Conservation (phyloP, 1,284 basidiomycete species). For the Takashimella tepidaria region DNA sequence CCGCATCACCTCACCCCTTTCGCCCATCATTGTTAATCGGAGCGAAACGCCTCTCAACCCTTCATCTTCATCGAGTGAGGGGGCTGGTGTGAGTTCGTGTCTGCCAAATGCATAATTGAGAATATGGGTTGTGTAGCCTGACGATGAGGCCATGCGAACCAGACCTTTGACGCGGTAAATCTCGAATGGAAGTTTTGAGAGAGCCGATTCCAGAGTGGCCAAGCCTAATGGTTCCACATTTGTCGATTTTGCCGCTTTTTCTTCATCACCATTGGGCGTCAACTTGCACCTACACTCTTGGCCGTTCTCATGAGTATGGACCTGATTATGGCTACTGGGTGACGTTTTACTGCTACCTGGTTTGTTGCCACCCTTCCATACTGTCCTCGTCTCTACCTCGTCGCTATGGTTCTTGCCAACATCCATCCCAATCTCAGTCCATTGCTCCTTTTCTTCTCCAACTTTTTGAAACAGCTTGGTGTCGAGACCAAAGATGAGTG, state of each 20-base stretch:
- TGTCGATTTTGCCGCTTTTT: neutral
- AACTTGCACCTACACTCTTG: conserved; percentile 7
- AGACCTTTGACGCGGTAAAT: conserved; percentile 42
- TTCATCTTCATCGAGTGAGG: conserved; percentile 42
- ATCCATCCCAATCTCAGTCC: conserved; percentile 23
- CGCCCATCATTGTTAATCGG: conserved; percentile 78
- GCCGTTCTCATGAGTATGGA: conserved; percentile 31
- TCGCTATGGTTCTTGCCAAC: conserved; percentile 56
- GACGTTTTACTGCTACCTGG: conserved; percentile 21
- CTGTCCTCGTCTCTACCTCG: conserved; percentile 72
- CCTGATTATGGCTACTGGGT: conserved; percentile 6
- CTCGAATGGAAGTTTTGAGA: conserved; percentile 54
- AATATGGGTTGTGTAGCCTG: conserved; percentile 53
- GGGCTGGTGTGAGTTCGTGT: conserved; percentile 59
- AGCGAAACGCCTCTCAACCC: conserved; percentile 49
- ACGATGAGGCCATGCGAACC: neutral
- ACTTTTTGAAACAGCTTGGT: conserved; percentile 62
- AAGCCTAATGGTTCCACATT: conserved; percentile 19
- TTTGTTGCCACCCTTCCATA: conserved; percentile 52
- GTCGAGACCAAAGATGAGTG: conserved; percentile 75
- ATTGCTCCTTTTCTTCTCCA: conserved; percentile 31
- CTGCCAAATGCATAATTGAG: conserved; percentile 89
- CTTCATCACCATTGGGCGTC: neutral
- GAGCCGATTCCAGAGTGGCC: conserved; percentile 47
- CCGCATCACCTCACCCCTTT: conserved; percentile 67